Evolutionary conservation across 2,329 filamentous ascomycete genomes (phyloP), one percentile per base, ranked within the genome.

Genomic region (Claviceps maximensis): DNA sequence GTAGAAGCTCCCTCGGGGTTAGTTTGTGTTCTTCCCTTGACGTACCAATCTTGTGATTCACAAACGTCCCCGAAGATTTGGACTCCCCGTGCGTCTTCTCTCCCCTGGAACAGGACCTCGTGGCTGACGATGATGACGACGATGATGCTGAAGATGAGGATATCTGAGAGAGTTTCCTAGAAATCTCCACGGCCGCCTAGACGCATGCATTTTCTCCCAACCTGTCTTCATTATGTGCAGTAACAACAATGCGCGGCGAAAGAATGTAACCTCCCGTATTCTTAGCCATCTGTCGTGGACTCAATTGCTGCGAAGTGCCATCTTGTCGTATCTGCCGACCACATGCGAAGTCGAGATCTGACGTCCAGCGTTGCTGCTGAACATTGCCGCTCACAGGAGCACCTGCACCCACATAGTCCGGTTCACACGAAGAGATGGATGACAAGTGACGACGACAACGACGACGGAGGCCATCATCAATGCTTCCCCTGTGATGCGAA

Each of bases 151-250:
- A 44, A 4, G 42, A 44, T 3, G 42, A 44, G 2, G 56, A 46
- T 41, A 56, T 58, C 23, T 58, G 61, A 48, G 63, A 68, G 5
- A 73, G 56, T 47, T 69, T 69, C 9, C 70, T 68, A 15, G 67
- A 72, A 40, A 79, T 58, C 60, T 79, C 71, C 50, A 79, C 66
- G 3, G 74, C 73, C 2, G 67, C 71, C 76, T 73, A 79, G n/a
- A 77, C 56, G 12, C 58, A 64, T 33, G 62, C 59, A 40, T 61
- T 60, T 3, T 62, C 65, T 40, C 66, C 62, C 6, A 66, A 61
- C 1, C 73, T 59, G 1, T 65, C 60, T 5, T 62, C 63, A 6
- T 65, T 60, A 49, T 76, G 73, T 1, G 74, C 68, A 0, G 67
- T 74, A 25, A 76, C 68, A 17, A 63, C 60, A 25, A 79, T 65